Evolutionary conservation across 805 yeast genomes (phyloP), one percentile per base, ranked within the genome.

Genomic region (Yarrowia sp.): DNA sequence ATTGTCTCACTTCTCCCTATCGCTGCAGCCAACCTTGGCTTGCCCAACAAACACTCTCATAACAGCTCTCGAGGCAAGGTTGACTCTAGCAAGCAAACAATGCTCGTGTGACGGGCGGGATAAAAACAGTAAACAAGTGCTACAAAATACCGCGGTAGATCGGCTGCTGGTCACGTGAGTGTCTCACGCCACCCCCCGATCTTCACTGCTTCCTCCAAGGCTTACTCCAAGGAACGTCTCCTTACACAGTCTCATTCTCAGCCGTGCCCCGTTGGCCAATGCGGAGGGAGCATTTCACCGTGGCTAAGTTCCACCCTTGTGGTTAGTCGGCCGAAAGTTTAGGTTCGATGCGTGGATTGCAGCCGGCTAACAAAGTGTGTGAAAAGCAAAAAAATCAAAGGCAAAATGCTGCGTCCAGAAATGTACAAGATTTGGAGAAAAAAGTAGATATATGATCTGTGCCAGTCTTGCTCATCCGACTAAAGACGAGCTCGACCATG

Each of bases 271-370:
- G 17, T 4, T 24, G 17, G 40, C 58, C 58, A 51, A 51, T 51
- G 11, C 32, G 3, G 24, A 16, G 32, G 9, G 3, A 10, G 58
- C 32, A 22, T 51, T 51, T 33, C 40, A 22, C 58, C 40, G 40
- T 22, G 58, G 33, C 36, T 35, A 51, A 12, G 32, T 21, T 51
- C 32, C 41, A 51, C 58, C 58, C 58, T 51, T 51, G 58, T 51
- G 58, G 58, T 51, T 51, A 51, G 41, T 33, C 41, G 32, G 41
- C 58, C 19, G 19, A 33, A 21, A 48, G 58, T 51, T 51, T 33
- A 51, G 58, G 58, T 51, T 51, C 58, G 58, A 51, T 51, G 58
- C 58, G 41, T 49, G 56, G 56, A 49, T 21, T 19, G 40, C 52
- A 30, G 40, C 28, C 6, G 22, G 40, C 32, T 33, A 33, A 16